These are phyloP conservation scores for Monosporozyma solicola DNA, from an alignment of 805 yeast genomes.

Conservation along the genomic window DNA sequence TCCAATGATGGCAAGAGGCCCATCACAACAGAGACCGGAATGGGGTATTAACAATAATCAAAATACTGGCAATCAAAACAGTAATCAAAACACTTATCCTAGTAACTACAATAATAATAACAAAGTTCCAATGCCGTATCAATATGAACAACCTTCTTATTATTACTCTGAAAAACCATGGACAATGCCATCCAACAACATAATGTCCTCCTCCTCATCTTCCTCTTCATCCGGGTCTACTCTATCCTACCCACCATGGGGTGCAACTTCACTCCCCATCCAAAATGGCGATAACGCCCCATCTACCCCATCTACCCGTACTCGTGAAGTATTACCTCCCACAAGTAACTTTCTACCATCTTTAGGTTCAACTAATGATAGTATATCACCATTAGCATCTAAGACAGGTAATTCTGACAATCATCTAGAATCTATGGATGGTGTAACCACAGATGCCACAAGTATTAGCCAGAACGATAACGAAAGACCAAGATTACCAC, in stretches of 20 bases:
- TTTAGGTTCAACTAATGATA: not conserved
- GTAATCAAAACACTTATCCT: not conserved
- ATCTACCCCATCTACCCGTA: not conserved
- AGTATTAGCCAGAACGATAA: not conserved
- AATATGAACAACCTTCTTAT: not conserved
- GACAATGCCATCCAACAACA: not conserved
- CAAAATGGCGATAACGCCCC: not conserved
- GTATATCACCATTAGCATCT: not conserved
- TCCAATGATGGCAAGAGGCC: not conserved
- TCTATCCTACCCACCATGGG: not conserved
- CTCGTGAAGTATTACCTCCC: not conserved
- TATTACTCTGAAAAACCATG: not conserved
- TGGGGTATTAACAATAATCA: not conserved
- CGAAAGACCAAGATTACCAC: constrained; percentile 3
- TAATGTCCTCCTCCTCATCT: not conserved
- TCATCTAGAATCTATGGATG: not conserved
- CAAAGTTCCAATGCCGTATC: not conserved
- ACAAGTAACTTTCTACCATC: not conserved
- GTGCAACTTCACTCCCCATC: not conserved
- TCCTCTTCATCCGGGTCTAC: not conserved
- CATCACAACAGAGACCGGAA: not conserved
- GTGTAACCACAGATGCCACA: not conserved
- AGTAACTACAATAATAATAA: not conserved
- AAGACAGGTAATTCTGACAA: not conserved
- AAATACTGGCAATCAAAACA: not conserved